phyloP scores from a whole-genome alignment of 177 flowering plant genomes.

The Tripterygium wilfordii region DNA sequence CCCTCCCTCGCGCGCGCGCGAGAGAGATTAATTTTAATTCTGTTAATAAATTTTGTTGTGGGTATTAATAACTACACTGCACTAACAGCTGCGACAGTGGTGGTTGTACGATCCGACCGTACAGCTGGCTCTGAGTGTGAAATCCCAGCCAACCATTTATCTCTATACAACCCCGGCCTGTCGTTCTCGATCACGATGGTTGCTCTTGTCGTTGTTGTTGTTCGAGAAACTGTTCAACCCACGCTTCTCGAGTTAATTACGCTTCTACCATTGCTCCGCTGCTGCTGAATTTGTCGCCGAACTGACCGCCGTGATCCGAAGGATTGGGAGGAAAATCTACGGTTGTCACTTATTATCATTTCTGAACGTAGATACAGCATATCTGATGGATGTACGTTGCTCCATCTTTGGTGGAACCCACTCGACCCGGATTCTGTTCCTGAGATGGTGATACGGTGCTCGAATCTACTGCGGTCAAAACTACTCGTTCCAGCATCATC shows the following conservation, averaged over 20 bases:
- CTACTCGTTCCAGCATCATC: neutral
- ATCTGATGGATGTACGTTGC: slow-evolving; percentile 74
- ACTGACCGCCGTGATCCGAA: no score
- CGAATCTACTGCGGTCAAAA: slow-evolving; percentile 18
- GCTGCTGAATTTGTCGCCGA: no score
- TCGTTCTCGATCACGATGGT: slow-evolving; percentile 3
- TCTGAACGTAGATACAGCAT: slow-evolving; percentile 61
- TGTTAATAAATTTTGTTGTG: no score
- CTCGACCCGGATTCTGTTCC: no score
- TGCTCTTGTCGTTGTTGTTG: neutral
- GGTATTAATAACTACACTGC: no score
- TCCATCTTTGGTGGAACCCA: slow-evolving; percentile 54
- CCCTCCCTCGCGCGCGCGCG: no score
- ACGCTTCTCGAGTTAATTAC: slow-evolving; percentile 67
- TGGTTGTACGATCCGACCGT: slow-evolving; percentile 5
- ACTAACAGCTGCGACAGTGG: no score
- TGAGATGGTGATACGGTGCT: slow-evolving; percentile 63
- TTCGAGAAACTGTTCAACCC: slow-evolving; percentile 51
- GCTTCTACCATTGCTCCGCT: slow-evolving; percentile 43
- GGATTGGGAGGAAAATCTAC: slow-evolving; percentile 25
- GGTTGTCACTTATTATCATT: slow-evolving; percentile 57
- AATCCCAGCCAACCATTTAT: slow-evolving; percentile 42
- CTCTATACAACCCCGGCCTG: slow-evolving; percentile 28
- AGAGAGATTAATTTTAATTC: no score
- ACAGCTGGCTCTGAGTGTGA: slow-evolving; percentile 16